These are phyloP conservation scores for Pterulicium gracile DNA, from an alignment of 1,284 basidiomycete genomes.

Conservation along the genomic window DNA sequence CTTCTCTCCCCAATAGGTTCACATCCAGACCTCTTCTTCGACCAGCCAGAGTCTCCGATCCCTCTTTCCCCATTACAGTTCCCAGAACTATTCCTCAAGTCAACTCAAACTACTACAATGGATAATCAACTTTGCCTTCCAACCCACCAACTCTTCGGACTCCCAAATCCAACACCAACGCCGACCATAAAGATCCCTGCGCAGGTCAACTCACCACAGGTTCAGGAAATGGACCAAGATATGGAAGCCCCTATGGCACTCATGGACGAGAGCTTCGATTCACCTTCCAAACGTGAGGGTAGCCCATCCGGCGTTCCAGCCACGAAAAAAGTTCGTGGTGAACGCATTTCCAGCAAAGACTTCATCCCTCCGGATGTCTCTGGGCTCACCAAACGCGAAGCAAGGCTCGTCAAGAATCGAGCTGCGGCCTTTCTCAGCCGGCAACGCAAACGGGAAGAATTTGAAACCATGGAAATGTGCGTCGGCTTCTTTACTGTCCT, in stretches of 20 bases:
- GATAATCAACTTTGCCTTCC: neutral
- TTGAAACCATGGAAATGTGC: conserved; percentile 82
- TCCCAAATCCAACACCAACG: neutral
- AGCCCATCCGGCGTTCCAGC: neutral
- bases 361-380: conserved; percentile 83
- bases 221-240: too few species aligned
- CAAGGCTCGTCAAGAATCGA: conserved; percentile 84
- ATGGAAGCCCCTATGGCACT: too few species aligned
- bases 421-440: conserved; percentile 85
- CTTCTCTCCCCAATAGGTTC: conserved; percentile 2
- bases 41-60: neutral
- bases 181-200: too few species aligned
- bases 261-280: too few species aligned
- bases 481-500: conserved; percentile 17
- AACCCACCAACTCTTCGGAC: conserved; percentile 1
- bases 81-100: conserved; percentile 1
- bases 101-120: neutral
- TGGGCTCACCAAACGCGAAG: conserved; percentile 82
- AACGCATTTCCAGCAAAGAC: conserved; percentile 24
- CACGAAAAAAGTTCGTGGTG: conserved; percentile 1
- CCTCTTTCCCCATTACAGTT: conserved; percentile 1
- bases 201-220: neutral
- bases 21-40: neutral
- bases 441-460: conserved; percentile 87
- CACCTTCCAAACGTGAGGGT: too few species aligned